Percentiles rank a stretch among this genome's conserved stretches.
Evolutionary conservation across 179 eudicot genomes (phyloP).

Genomic region (Pouteria campechiana): DNA sequence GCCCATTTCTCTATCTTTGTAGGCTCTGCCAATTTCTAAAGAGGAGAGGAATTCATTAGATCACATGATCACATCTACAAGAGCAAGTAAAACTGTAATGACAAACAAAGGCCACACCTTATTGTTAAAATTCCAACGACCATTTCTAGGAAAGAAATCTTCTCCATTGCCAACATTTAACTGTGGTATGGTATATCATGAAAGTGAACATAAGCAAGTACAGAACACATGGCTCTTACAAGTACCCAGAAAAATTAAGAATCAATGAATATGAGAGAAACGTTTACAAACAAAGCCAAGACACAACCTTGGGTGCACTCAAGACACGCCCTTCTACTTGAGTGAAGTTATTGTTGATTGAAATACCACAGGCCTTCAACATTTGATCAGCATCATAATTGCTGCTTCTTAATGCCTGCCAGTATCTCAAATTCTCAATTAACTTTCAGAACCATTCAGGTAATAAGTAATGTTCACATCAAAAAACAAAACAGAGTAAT

Average conservation of each 20-base stretch:
- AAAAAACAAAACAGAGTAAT: background rate
- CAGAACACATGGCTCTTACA: background rate
- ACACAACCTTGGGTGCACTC: constrained; percentile 62
- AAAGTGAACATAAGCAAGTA: background rate
- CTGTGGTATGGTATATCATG: constrained; percentile 19
- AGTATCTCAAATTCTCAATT: too few relatives aligned
- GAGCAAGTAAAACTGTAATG: background rate
- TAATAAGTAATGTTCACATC: background rate
- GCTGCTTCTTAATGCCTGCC: constrained; percentile 61
- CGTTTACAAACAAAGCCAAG: background rate
- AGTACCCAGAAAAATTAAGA: background rate
- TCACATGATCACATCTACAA: background rate
- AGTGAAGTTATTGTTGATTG: constrained; percentile 44
- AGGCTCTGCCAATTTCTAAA: constrained; percentile 72
- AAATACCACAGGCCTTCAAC: constrained; percentile 65
- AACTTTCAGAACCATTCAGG: background rate
- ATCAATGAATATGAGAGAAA: background rate
- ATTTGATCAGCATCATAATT: constrained; percentile 75
- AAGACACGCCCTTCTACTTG: constrained; percentile 80
- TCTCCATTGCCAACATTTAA: constrained; percentile 62
- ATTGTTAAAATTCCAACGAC: constrained; percentile 78
- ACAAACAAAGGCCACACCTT: constrained; percentile 33
- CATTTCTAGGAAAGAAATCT: constrained; percentile 69
- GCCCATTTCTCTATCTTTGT: constrained; percentile 69
- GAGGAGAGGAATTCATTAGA: too few relatives aligned